phyloP scores from a whole-genome alignment of 176 grass and related monocot genomes.

The Ampelocalamus luodianensis region DNA sequence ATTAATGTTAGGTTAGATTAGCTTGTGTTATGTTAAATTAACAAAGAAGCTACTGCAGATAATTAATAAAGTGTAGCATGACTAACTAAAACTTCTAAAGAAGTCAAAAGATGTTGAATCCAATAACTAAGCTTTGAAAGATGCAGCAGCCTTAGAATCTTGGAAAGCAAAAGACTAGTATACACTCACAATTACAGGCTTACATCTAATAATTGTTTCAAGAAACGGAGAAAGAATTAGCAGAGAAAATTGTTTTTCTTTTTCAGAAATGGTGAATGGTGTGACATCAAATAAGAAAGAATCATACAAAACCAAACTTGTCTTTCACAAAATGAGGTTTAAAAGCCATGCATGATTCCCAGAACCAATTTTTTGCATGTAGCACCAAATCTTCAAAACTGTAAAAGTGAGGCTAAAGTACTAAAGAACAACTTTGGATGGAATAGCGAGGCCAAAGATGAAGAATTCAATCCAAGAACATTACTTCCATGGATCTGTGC shows the following conservation, averaged over 20 bases:
- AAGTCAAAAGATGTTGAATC: neutral
- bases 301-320: neutral
- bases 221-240: neutral
- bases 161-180: no score
- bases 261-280: neutral
- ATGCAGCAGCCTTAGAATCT: no score
- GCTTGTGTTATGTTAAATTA: neutral
- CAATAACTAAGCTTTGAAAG: neutral
- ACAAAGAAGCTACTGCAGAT: neutral
- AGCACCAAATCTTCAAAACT: neutral
- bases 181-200: neutral
- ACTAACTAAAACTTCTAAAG: neutral
- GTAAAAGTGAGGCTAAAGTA: neutral
- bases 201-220: neutral
- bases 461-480: neutral
- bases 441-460: neutral
- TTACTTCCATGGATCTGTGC: neutral
- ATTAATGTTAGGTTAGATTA: neutral
- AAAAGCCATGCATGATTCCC: neutral
- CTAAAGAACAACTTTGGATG: neutral
- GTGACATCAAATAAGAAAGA: neutral
- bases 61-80: neutral
- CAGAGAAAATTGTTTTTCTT: neutral
- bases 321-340: neutral
- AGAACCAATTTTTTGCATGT: neutral